phyloP scores from a whole-genome alignment of 257 asterid species.

The Galeopsis tetrahit region DNA sequence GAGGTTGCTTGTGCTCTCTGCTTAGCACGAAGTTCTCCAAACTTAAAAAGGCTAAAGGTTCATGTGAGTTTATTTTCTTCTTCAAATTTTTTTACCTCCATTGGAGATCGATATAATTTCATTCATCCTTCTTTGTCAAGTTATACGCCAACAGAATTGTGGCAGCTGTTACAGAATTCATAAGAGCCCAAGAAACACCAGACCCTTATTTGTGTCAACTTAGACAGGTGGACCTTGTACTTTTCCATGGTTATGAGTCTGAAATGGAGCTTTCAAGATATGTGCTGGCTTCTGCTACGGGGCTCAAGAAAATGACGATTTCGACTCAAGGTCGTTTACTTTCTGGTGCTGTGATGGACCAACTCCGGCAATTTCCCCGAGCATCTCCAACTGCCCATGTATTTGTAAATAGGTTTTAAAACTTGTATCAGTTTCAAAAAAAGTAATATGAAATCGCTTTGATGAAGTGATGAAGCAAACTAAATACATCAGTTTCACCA shows the following conservation, averaged over 20 bases:
- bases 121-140: slow-evolving; percentile 1
- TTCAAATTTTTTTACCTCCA: background rate
- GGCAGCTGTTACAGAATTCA: background rate
- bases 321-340: background rate
- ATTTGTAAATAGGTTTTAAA: background rate
- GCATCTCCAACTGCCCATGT: slow-evolving; percentile 10
- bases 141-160: background rate
- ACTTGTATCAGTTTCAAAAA: background rate
- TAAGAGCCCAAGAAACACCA: background rate
- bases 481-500: background rate
- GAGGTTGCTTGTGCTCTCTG: slow-evolving; percentile 18
- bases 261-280: background rate
- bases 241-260: background rate
- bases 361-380: background rate
- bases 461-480: background rate
- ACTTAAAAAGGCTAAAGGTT: background rate
- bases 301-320: background rate
- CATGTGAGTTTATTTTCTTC: background rate
- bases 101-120: background rate
- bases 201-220: slow-evolving; percentile 3
- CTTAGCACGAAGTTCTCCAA: slow-evolving; percentile 9
- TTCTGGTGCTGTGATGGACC: background rate
- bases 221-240: background rate
- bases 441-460: background rate
- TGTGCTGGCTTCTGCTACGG: background rate